Conservation (phyloP, 495 filamentous ascomycete species). For the Aspergillus incahuasiensis region DNA sequence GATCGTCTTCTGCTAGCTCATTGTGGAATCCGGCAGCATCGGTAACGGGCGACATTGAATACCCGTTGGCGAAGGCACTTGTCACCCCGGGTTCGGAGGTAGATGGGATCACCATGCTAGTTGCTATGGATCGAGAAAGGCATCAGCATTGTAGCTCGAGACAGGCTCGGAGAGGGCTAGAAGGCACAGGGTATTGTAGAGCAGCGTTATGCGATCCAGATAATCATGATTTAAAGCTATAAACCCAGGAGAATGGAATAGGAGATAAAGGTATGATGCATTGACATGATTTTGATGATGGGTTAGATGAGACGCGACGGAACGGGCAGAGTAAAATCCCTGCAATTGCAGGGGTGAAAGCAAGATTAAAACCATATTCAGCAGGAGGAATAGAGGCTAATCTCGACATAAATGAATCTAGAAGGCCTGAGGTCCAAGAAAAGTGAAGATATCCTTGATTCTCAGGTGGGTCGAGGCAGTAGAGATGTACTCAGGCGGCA, state of each 20-base stretch:
- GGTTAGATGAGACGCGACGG: conserved; percentile 38
- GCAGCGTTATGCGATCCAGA: conserved; percentile 36
- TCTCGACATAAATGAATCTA: conserved; percentile 16
- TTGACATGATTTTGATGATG: conserved; percentile 40
- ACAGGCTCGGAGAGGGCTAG: conserved; percentile 13
- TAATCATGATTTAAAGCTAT: conserved; percentile 22
- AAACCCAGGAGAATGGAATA: conserved; percentile 24
- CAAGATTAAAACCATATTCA: conserved; percentile 22
- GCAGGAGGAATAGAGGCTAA: conserved; percentile 14
- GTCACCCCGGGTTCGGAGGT: conserved; percentile 38
- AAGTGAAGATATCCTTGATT: conserved; percentile 22
- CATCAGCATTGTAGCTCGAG: conserved; percentile 46
- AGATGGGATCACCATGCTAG: conserved; percentile 52
- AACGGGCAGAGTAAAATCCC: conserved; percentile 22
- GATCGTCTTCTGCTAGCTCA: conserved; percentile 40
- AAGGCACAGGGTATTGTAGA: conserved; percentile 22
- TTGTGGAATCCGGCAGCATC: conserved; percentile 34
- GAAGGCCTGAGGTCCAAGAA: conserved; percentile 12
- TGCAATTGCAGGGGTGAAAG: conserved; percentile 14
- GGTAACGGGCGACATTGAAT: conserved; percentile 36
- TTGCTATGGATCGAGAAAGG: conserved; percentile 36
- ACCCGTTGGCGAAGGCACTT: conserved; percentile 46
- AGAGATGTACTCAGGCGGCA: conserved; percentile 43
- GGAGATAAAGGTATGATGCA: conserved; percentile 36
- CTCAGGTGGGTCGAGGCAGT: conserved; percentile 45